These are phyloP conservation scores for Cryphonectria parasitica DNA, from an alignment of 2,329 filamentous ascomycete genomes.

Conservation along the genomic window DNA sequence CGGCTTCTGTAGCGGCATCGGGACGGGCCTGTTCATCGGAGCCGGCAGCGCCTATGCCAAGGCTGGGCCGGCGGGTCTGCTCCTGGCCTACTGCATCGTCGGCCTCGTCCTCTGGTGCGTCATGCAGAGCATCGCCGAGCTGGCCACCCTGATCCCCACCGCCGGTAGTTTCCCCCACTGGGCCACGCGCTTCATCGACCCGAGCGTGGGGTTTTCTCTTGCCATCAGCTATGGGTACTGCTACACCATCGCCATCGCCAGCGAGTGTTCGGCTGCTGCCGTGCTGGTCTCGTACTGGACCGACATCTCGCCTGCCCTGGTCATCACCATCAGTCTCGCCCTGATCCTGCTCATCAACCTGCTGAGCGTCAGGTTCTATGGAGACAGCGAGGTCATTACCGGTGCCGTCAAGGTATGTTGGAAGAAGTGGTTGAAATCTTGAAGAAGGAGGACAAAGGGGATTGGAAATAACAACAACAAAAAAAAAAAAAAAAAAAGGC, in stretches of 20 bases:
- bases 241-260: slow-evolving; percentile 30
- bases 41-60: slow-evolving; percentile 29
- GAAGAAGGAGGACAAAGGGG: too few relatives aligned
- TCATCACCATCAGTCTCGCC: slow-evolving; percentile 26
- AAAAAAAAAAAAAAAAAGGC: too few relatives aligned
- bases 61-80: slow-evolving; percentile 30
- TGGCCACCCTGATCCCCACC: slow-evolving; percentile 30
- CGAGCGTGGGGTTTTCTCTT: slow-evolving; percentile 30
- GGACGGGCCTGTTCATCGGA: slow-evolving; percentile 32
- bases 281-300: slow-evolving; percentile 32
- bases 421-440: too few relatives aligned
- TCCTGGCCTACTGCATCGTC: slow-evolving; percentile 27
- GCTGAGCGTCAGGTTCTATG: slow-evolving; percentile 29
- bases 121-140: slow-evolving; percentile 31
- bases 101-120: slow-evolving; percentile 28
- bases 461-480: too few relatives aligned
- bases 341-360: slow-evolving; percentile 26
- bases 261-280: slow-evolving; percentile 30
- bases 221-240: slow-evolving; percentile 31
- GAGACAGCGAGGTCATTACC: slow-evolving; percentile 25
- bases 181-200: slow-evolving; percentile 31
- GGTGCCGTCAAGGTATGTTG: slow-evolving; percentile 25
- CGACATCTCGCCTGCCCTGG: slow-evolving; percentile 28
- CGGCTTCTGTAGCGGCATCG: slow-evolving; percentile 31
- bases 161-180: slow-evolving; percentile 31